Evolutionary conservation across 768 basidiomycete species (phyloP), one percentile per base, ranked within the genome.

Genomic region (Auriscalpium orientale): DNA sequence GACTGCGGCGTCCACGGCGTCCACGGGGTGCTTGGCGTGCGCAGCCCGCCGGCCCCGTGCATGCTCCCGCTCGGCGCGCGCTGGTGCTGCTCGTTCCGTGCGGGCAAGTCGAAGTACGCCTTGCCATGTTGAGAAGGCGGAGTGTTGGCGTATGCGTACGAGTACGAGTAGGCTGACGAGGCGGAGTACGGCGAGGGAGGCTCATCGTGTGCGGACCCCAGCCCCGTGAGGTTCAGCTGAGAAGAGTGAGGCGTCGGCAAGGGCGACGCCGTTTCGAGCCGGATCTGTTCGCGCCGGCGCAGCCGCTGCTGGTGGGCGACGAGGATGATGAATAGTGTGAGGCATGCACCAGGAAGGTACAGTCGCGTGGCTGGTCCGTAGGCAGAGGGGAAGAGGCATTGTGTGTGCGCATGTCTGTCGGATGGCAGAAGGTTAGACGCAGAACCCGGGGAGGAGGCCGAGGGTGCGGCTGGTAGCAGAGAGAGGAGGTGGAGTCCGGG

Each of bases 401-500:
- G 78, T n/a, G 70, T 68, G 61, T 91, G 85, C 21, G 79, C 78
- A 57, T 84, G 77, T 1, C 84, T 81, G 34, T 28, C 28, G 4
- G 70, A 66, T 22, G 69, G 57, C 50, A 58, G 50, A 0, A 65
- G 58, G n/a, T 68, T 59, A 9, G 69, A 61, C 4, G 75, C 69
- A 13, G 74, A 58, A 21, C 66, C 61, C 8, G 35, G 28, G 34
- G 4, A 16, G 13, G 60, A 58, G 5, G 78, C 74, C 37, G 77
- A 72, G 9, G 75, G 65, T n/a, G n/a, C n/a, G 7, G 22, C 28
- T 0, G 28, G 28, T 35, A 83, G 68, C n/a, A 87, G 72, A 0
- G 91, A 87, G 34, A 97, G 75, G 7, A 97, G 80, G 59, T 95
- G 91, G 68, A 95, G 89, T 3, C 94, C 94, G 2, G 93, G 90